Evolutionary conservation across 176 grass and related monocot species (phyloP).

Genomic region (Chloris gayana): DNA sequence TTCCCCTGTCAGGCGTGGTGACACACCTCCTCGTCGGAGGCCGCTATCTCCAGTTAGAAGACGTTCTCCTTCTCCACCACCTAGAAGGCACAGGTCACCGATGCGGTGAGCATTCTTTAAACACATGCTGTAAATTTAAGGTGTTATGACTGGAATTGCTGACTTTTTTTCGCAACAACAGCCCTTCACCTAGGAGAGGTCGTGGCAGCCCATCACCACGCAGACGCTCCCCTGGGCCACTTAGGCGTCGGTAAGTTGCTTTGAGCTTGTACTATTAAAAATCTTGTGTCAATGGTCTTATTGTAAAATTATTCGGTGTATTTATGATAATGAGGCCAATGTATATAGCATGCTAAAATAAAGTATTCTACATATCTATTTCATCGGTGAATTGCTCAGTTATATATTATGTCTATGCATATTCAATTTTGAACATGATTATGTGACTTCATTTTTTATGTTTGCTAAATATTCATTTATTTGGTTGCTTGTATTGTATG

Average conservation of each 20-base stretch:
- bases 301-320: neutral
- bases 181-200: conserved; percentile 78
- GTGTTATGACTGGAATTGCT: conserved; percentile 12
- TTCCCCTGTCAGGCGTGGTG: conserved; percentile 58
- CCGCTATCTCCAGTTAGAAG: conserved; percentile 80
- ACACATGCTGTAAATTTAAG: conserved; percentile 13
- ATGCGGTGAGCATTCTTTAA: conserved; percentile 48
- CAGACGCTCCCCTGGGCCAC: conserved; percentile 78
- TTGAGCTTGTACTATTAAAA: neutral
- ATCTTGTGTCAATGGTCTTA: neutral
- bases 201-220: conserved; percentile 73
- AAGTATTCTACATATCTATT: neutral
- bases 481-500: conserved; percentile 26
- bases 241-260: conserved; percentile 79
- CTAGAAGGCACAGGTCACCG: conserved; percentile 82
- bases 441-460: neutral
- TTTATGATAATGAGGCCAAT: neutral
- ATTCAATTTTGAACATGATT: neutral
- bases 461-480: neutral
- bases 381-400: neutral
- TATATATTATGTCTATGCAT: neutral
- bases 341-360: conserved; percentile 6
- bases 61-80: conserved; percentile 78
- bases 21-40: conserved; percentile 60
- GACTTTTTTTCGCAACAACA: conserved; percentile 37